Base-by-base conservation (phyloP, 805 yeast species). In the Vanderwaltozyma yarrowii region DNA sequence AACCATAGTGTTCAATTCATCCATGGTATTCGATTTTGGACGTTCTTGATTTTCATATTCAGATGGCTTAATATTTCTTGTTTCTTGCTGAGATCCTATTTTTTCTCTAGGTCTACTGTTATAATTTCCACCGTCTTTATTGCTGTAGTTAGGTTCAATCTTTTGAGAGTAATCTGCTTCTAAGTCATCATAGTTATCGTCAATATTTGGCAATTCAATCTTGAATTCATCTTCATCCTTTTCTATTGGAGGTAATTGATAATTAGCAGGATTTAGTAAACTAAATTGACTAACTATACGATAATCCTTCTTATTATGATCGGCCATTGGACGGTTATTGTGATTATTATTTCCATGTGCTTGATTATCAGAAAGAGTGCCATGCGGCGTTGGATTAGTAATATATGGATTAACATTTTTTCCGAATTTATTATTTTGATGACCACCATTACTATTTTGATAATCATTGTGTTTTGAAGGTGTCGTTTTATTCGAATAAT, bases 1-100 rank as follows among this genome's bases (percentile, higher is more conserved):
- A 18, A 64, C 64, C 63, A 64, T 60, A 13, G 54, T 50, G 4
- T 51, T 51, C 33, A 67, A 37, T 27, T 55, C 62, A 21, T 60
- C 62, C 19, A 61, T 49, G 3, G 58, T 46, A 21, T 43, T 45
- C n/a, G 33, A 28, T 13, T 25, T 29, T 5, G 8, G 8, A 10
- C 9, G 5, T 21, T 7, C 10, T 21, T n/a, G 24, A 26, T 3
- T 26, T 6, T 17, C 18, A 14, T n/a, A 3, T 15, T n/a, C n/a
- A n/a, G n/a, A n/a, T n/a, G n/a, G n/a, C n/a, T n/a, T n/a, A n/a
- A n/a, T n/a, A n/a, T n/a, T n/a, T n/a, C n/a, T n/a, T n/a, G n/a
- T n/a, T n/a, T n/a, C n/a, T n/a, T n/a, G n/a, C n/a, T n/a, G n/a
- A n/a, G n/a, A n/a, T n/a, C n/a, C n/a, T n/a, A n/a, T n/a, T n/a